These are phyloP conservation scores for Arthrobotrys conoides DNA, from an alignment of 2,329 filamentous ascomycete species.

Conservation along the genomic window DNA sequence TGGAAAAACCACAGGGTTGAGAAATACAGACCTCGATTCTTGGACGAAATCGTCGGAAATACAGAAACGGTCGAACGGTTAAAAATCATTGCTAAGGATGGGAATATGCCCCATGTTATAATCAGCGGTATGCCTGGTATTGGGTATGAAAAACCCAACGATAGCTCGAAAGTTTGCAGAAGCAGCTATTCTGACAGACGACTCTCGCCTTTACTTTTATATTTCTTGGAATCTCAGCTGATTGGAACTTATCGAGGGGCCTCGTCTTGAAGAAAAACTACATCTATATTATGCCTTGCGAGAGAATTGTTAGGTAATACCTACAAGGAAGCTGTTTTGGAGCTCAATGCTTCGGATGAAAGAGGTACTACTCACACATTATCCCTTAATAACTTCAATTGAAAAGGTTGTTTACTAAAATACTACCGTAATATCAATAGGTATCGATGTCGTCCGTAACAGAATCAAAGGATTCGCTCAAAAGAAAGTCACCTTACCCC, in stretches of 20 bases:
- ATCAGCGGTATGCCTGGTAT: constrained; percentile 99
- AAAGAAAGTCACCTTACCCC: constrained; percentile 95
- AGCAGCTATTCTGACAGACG: neutral
- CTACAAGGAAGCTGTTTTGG: constrained; percentile 97
- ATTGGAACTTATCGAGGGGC: constrained; percentile 33
- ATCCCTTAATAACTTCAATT: neutral
- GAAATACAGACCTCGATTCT: constrained; percentile 94
- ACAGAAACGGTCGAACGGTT: constrained; percentile 96
- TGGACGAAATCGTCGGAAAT: constrained; percentile 97
- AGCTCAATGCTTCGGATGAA: constrained; percentile 96
- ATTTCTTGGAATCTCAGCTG: constrained; percentile 25
- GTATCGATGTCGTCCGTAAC: constrained; percentile 97
- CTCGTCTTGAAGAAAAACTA: constrained; percentile 77
- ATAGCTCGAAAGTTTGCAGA: no score
- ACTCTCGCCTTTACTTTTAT: neutral
- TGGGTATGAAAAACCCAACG: constrained; percentile 69
- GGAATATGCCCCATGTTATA: constrained; percentile 99
- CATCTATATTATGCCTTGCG: constrained; percentile 91
- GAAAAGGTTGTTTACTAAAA: constrained; percentile 67
- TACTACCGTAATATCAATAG: constrained; percentile 3
- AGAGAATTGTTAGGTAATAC: constrained; percentile 90
- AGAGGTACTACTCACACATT: constrained; percentile 72
- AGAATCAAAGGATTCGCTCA: constrained; percentile 98
- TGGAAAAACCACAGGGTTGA: constrained; percentile 79
- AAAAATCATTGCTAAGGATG: constrained; percentile 98